Percentiles rank a stretch among this genome's conserved stretches.
Conservation (phyloP, 1,284 basidiomycete genomes). For the Boletus nobilissimus region DNA sequence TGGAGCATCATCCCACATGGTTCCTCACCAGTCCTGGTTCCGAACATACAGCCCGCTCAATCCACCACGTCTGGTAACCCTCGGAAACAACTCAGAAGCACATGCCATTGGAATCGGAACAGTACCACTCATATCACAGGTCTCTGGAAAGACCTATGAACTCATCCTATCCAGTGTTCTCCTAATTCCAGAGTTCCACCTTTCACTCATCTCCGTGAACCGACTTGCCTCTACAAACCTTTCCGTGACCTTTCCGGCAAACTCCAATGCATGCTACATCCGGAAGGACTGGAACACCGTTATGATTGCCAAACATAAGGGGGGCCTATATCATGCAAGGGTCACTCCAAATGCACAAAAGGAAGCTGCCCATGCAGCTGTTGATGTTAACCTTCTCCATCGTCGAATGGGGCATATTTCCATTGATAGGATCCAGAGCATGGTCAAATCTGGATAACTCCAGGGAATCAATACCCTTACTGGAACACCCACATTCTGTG, state of each 20-base stretch:
- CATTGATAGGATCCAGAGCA: not conserved
- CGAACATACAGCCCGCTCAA: not conserved
- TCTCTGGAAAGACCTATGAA: not conserved
- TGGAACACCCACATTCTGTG: not conserved
- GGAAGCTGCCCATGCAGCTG: not conserved
- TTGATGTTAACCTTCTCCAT: not conserved
- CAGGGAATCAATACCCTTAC: not conserved
- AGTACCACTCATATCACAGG: not conserved
- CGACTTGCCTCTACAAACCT: not conserved
- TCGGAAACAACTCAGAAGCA: not conserved
- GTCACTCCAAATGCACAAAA: not conserved
- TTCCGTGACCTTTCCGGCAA: not conserved
- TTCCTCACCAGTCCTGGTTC: not conserved
- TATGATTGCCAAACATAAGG: not conserved
- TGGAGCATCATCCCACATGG: too few species aligned
- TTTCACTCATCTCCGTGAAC: not conserved
- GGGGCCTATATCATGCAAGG: not conserved
- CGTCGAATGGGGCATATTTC: not conserved
- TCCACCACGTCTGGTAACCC: not conserved
- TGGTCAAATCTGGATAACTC: not conserved
- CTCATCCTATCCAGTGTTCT: not conserved
- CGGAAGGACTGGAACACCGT: not conserved
- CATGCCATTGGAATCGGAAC: not conserved
- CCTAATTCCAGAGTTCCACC: not conserved
- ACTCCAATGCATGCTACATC: not conserved